Evolutionary conservation across 768 basidiomycete species (phyloP).

Genomic region (Boletus bicolor): DNA sequence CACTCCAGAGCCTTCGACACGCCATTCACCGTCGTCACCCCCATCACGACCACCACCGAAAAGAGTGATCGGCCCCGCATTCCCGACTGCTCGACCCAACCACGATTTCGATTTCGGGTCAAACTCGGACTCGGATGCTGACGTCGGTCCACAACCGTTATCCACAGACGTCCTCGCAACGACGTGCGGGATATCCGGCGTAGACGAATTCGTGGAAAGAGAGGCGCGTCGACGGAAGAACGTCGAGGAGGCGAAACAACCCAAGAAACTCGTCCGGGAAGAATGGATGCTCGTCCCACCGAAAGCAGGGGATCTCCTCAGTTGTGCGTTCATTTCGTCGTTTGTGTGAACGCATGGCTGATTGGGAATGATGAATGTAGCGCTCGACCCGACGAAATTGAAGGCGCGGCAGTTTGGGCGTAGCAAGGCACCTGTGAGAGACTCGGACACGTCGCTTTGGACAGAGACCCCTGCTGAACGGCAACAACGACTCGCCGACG

Average conservation of each 20-base stretch:
- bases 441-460: constrained; percentile 73
- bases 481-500: constrained; percentile 89
- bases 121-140: constrained; percentile 60
- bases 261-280: constrained; percentile 77
- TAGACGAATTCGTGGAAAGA: constrained; percentile 78
- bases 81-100: constrained; percentile 41
- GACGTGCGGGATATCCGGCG: constrained; percentile 54
- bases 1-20: constrained; percentile 24
- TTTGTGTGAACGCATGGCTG: not conserved
- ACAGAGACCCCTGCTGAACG: constrained; percentile 95
- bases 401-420: constrained; percentile 79
- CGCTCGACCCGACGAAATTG: constrained; percentile 83
- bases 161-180: constrained; percentile 39
- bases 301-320: constrained; percentile 71
- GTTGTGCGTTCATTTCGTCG: constrained; percentile 51
- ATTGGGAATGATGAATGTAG: constrained; percentile 36
- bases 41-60: constrained; percentile 13
- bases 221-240: constrained; percentile 76
- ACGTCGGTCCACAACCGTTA: constrained; percentile 81
- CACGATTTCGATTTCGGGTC: constrained; percentile 15
- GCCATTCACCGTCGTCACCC: constrained; percentile 12
- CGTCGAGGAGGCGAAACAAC: constrained; percentile 75
- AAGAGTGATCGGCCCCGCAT: constrained; percentile 51
- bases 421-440: constrained; percentile 39
- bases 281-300: constrained; percentile 99